Conservation (phyloP, 1,284 basidiomycete species). For the Sporisorium sorghi region DNA sequence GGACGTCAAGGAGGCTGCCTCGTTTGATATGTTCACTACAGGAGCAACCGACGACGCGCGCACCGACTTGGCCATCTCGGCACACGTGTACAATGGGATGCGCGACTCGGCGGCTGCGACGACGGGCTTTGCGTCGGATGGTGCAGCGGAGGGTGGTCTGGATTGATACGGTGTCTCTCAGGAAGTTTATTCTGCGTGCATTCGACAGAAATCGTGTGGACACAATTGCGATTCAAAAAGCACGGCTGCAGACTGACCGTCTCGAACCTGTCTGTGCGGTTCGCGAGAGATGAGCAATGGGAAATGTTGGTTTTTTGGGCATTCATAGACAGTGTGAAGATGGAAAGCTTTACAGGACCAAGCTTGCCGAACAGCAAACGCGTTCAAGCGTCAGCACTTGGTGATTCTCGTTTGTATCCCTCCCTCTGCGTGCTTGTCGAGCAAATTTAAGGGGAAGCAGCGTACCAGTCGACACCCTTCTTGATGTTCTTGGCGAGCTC, state of each 20-base stretch:
- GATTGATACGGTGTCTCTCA: background rate
- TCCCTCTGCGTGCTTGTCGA: background rate
- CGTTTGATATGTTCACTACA: constrained; percentile 26
- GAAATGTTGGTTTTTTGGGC: background rate
- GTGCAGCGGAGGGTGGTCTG: background rate
- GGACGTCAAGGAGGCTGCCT: constrained; percentile 13
- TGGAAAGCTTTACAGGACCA: background rate
- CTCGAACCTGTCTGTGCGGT: too few species aligned
- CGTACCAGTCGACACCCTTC: constrained; percentile 67
- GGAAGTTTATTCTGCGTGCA: background rate
- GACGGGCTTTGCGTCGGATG: background rate
- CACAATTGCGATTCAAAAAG: too few species aligned
- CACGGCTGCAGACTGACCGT: too few species aligned
- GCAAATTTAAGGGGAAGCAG: constrained; percentile 55
- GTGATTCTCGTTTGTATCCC: background rate
- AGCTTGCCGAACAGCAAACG: background rate
- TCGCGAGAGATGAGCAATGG: too few species aligned
- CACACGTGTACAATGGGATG: constrained; percentile 3
- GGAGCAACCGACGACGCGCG: constrained; percentile 3
- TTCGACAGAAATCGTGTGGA: too few species aligned
- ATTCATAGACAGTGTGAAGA: background rate
- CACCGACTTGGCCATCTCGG: background rate
- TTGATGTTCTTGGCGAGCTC: constrained; percentile 69
- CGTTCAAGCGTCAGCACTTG: background rate
- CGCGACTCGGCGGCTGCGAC: background rate